A percentile compares a stretch with the other conserved stretches of the same genome.
Evolutionary conservation across 73 alveolate species (phyloP).

Genomic region (Paramecium pentaurelia): DNA sequence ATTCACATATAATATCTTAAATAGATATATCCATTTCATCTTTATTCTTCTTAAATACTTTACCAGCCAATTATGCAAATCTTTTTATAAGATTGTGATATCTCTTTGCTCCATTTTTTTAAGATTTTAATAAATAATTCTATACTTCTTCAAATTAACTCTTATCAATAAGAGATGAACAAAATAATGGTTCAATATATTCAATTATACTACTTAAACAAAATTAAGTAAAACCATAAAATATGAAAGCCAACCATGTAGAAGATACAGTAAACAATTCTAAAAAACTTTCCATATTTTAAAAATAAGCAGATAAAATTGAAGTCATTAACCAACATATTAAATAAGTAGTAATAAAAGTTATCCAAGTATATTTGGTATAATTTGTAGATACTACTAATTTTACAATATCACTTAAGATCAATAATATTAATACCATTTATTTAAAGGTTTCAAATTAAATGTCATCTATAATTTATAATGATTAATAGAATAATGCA

Average conservation of each 20-base stretch:
- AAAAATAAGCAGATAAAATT: neutral
- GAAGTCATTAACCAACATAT: neutral
- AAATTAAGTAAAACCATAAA: neutral
- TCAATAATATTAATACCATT: neutral
- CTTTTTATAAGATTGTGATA: slow-evolving; percentile 38
- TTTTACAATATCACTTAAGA: slow-evolving; percentile 19
- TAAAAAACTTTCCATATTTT: neutral
- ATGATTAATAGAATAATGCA: neutral
- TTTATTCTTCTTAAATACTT: slow-evolving; percentile 1
- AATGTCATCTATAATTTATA: neutral
- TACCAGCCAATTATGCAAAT: slow-evolving; percentile 17
- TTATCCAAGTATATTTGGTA: neutral
- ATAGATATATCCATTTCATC: slow-evolving; percentile 47
- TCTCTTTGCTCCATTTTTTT: neutral
- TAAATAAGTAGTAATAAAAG: neutral
- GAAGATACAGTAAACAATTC: neutral
- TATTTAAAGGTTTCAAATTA: neutral
- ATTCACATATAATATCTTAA: neutral
- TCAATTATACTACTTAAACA: neutral
- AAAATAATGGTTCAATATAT: neutral
- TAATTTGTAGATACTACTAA: neutral
- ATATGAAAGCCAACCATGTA: neutral
- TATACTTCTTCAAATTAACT: neutral
- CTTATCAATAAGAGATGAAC: neutral
- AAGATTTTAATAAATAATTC: neutral